These are phyloP conservation scores for Wickerhamiella australiensis DNA, from an alignment of 805 yeast genomes.

Conservation along the genomic window DNA sequence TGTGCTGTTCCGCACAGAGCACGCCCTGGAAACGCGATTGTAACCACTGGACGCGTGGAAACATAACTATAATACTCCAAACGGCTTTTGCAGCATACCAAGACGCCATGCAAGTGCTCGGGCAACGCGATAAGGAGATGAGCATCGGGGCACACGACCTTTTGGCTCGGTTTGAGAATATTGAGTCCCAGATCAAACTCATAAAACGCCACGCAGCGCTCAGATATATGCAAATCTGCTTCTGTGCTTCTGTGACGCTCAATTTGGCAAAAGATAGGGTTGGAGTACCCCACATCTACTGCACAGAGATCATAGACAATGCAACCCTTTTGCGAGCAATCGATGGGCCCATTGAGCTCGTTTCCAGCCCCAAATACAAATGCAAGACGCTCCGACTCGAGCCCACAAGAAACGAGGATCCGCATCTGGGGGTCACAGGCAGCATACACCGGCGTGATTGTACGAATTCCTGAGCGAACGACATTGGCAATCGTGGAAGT, in stretches of 20 bases:
- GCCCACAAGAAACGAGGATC: slow-evolving; percentile 55
- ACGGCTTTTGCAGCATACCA: slow-evolving; percentile 1
- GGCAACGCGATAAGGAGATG: not conserved
- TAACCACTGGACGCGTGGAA: not conserved
- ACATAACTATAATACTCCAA: not conserved
- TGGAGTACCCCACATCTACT: slow-evolving; percentile 65
- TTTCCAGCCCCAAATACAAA: slow-evolving; percentile 44
- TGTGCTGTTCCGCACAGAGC: slow-evolving; percentile 55
- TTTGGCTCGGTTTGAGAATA: slow-evolving; percentile 35
- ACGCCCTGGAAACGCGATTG: slow-evolving; percentile 3
- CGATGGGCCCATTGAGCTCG: slow-evolving; percentile 59
- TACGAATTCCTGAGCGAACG: slow-evolving; percentile 46
- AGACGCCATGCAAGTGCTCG: not conserved
- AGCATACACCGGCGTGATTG: slow-evolving; percentile 62
- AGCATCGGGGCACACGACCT: not conserved
- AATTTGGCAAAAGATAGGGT: slow-evolving; percentile 73
- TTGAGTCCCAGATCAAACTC: slow-evolving; percentile 80
- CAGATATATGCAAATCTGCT: slow-evolving; percentile 2
- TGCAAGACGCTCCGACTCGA: slow-evolving; percentile 63
- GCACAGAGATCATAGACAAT: slow-evolving; percentile 46
- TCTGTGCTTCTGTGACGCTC: slow-evolving; percentile 41
- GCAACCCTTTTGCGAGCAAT: slow-evolving; percentile 40
- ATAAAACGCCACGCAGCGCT: slow-evolving; percentile 46
- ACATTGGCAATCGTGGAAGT: not conserved
- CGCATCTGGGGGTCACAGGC: slow-evolving; percentile 61